Conservation (phyloP, 192 early-diverging fungal genomes). For the Glomus cerebriforme region DNA sequence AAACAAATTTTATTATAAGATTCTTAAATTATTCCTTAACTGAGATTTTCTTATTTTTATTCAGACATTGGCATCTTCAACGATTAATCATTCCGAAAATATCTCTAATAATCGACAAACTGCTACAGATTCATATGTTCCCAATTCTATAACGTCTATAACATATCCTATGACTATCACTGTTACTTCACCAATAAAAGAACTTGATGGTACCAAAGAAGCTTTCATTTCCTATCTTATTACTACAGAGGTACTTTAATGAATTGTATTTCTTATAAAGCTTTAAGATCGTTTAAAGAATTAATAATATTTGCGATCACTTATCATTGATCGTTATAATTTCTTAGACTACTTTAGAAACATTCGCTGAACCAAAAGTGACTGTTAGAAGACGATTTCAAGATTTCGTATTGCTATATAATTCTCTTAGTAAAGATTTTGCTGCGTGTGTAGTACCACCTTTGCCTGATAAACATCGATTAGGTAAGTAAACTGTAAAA, state of each 20-base stretch:
- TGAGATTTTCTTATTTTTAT: neutral
- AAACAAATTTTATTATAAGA: neutral
- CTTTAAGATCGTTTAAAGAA: no score
- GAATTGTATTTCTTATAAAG: neutral
- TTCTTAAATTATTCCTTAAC: neutral
- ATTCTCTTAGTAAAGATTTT: conserved; percentile 71
- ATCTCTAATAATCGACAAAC: neutral
- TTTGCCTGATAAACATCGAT: conserved; percentile 87
- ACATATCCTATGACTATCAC: conserved; percentile 56
- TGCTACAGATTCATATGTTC: neutral
- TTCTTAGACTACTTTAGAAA: conserved; percentile 62
- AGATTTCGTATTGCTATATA: conserved; percentile 92
- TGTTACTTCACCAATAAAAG: conserved; percentile 82
- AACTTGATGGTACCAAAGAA: conserved; percentile 81
- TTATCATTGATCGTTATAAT: neutral
- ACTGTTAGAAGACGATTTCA: conserved; percentile 88
- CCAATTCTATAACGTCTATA: neutral
- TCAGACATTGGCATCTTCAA: neutral
- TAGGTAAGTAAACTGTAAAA: conserved; percentile 54
- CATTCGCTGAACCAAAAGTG: conserved; percentile 54
- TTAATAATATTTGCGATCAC: neutral
- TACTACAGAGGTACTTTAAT: conserved; percentile 65
- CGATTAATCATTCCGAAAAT: neutral
- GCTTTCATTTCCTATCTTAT: conserved; percentile 86
- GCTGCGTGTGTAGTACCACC: conserved; percentile 85